These are phyloP conservation scores for Dichotomopilus funicola DNA, from an alignment of 2,329 filamentous ascomycete species.

Conservation along the genomic window DNA sequence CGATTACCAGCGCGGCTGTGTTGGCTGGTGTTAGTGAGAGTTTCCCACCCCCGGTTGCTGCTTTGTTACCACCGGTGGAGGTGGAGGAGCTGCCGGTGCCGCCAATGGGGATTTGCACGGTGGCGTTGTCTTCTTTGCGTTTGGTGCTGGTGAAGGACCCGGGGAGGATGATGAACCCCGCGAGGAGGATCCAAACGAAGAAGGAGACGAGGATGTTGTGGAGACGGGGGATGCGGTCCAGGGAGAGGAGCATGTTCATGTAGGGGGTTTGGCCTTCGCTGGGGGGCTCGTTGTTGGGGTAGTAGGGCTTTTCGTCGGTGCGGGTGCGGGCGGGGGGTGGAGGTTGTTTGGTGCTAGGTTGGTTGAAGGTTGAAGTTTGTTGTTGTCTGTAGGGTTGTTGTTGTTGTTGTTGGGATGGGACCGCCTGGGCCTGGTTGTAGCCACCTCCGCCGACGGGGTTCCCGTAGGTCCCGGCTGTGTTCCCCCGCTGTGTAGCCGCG, in stretches of 20 bases:
- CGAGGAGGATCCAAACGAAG: slow-evolving; percentile 45
- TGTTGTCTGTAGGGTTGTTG: no score
- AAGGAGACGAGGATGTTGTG: slow-evolving; percentile 42
- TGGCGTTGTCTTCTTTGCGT: slow-evolving; percentile 22
- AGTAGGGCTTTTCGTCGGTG: not conserved
- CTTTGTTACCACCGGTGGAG: slow-evolving; percentile 15
- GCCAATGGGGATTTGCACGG: slow-evolving; percentile 2
- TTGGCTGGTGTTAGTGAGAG: slow-evolving; percentile 12
- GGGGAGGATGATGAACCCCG: slow-evolving; percentile 47
- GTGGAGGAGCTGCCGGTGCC: slow-evolving; percentile 3
- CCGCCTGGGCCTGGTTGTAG: no score
- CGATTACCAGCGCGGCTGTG: slow-evolving; percentile 36
- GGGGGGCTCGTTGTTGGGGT: not conserved
- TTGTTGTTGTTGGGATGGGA: no score
- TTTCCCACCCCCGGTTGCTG: not conserved
- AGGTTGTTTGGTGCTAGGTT: no score
- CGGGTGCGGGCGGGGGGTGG: not conserved
- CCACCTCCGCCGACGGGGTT: no score
- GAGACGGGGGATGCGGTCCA: slow-evolving; percentile 38
- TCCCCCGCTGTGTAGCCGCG: slow-evolving; percentile 3
- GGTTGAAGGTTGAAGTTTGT: no score
- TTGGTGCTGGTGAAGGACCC: slow-evolving; percentile 43
- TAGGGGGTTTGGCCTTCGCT: slow-evolving; percentile 29
- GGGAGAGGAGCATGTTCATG: slow-evolving; percentile 40
- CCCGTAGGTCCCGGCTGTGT: no score